phyloP scores from a whole-genome alignment of 805 yeast species.

The Candida jianshihensis region DNA sequence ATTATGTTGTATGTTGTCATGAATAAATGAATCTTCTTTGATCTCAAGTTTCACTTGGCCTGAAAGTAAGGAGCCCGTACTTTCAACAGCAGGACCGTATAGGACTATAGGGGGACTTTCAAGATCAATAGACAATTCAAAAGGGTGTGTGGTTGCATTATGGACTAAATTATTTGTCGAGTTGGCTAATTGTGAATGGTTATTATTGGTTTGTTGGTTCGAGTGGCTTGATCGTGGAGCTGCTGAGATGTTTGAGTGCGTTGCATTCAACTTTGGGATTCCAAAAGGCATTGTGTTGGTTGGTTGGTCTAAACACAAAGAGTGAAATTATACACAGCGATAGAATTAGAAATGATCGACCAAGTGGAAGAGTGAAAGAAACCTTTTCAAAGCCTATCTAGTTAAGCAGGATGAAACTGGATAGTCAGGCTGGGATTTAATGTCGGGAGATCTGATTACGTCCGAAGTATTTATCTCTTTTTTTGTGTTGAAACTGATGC shows the following conservation, averaged over 20 bases:
- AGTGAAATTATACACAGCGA: too few species aligned
- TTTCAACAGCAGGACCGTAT: conserved; percentile 71
- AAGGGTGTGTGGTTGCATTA: conserved; percentile 25
- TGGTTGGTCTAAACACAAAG: neutral
- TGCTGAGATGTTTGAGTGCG: conserved; percentile 11
- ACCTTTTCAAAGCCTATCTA: too few species aligned
- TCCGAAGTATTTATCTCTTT: too few species aligned
- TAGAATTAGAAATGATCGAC: too few species aligned
- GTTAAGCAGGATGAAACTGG: too few species aligned
- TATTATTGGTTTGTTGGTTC: neutral
- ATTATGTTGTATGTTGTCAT: too few species aligned
- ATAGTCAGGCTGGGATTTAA: too few species aligned
- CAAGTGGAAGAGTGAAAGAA: too few species aligned
- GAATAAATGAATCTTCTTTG: conserved; percentile 20
- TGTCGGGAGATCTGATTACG: too few species aligned
- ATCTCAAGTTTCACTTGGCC: conserved; percentile 67
- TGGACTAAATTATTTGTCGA: conserved; percentile 15
- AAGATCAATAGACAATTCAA: conserved; percentile 49
- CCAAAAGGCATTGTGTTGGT: conserved; percentile 12
- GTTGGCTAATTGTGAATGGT: neutral
- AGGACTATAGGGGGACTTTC: conserved; percentile 91
- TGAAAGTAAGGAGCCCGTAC: conserved; percentile 79
- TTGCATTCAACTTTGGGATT: conserved; percentile 18
- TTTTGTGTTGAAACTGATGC: too few species aligned
- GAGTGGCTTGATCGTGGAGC: neutral